These are phyloP conservation scores for Bertia moriformis DNA, from an alignment of 2,329 filamentous ascomycete genomes.

Conservation along the genomic window DNA sequence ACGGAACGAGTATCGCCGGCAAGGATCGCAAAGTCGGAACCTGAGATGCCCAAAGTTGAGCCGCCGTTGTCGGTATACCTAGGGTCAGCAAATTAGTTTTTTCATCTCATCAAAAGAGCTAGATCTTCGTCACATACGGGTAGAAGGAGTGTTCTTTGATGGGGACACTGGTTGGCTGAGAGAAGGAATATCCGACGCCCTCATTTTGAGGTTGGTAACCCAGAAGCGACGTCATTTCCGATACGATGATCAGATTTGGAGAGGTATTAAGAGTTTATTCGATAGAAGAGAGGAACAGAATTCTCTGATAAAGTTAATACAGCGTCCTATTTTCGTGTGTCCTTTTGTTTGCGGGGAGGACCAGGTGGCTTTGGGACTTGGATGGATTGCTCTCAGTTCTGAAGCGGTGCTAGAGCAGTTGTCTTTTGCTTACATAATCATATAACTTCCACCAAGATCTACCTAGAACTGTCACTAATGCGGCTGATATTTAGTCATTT, in stretches of 20 bases:
- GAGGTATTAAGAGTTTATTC: too few relatives aligned
- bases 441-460: neutral
- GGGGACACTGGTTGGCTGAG: neutral
- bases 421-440: neutral
- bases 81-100: constrained; percentile 5
- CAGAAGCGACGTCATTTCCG: neutral
- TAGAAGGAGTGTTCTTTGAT: constrained; percentile 1
- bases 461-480: too few relatives aligned
- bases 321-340: neutral
- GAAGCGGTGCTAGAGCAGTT: neutral
- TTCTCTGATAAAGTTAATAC: neutral
- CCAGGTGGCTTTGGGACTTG: too few relatives aligned
- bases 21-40: constrained; percentile 87
- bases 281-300: neutral
- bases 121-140: neutral
- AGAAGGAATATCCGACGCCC: constrained; percentile 1
- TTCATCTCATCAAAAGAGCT: too few relatives aligned
- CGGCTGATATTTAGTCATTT: too few relatives aligned
- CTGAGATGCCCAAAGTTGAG: constrained; percentile 86
- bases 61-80: constrained; percentile 98
- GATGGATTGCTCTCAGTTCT: too few relatives aligned
- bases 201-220: neutral
- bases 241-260: too few relatives aligned
- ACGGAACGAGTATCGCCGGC: constrained; percentile 94
- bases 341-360: neutral